These are phyloP conservation scores for Corylus heterophylla DNA, from an alignment of 306 rosid species.

Conservation along the genomic window DNA sequence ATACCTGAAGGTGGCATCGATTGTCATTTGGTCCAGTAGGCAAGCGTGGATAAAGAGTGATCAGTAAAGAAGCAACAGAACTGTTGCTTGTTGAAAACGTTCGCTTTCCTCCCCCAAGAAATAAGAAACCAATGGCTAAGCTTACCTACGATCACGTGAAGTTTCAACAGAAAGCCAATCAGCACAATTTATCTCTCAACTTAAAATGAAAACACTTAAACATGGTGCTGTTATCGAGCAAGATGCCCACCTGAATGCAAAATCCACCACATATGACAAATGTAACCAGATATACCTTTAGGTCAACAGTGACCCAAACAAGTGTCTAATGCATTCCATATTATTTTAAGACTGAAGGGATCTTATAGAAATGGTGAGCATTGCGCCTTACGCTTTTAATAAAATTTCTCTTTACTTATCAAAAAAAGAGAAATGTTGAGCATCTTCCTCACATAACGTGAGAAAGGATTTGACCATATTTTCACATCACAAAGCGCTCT, in stretches of 20 bases:
- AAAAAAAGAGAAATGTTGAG: background rate
- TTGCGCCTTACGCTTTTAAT: background rate
- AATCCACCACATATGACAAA: background rate
- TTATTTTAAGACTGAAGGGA: background rate
- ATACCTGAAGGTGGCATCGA: conserved; percentile 98
- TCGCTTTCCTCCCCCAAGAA: conserved; percentile 96
- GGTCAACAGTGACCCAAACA: background rate
- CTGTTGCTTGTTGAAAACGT: conserved; percentile 88
- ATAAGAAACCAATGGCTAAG: conserved; percentile 92
- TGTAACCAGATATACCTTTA: background rate
- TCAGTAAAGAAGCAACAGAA: conserved; percentile 86
- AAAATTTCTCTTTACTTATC: no score
- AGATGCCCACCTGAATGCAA: background rate
- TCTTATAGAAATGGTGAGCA: background rate
- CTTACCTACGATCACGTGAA: conserved; percentile 61
- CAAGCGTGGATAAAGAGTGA: conserved; percentile 93
- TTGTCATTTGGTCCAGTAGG: conserved; percentile 96
- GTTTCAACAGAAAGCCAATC: conserved; percentile 15
- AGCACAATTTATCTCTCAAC: background rate
- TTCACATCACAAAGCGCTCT: background rate
- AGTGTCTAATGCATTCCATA: background rate
- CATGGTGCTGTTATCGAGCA: background rate
- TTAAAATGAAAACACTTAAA: background rate
- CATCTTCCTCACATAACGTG: background rate
- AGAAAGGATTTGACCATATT: background rate